Percentiles rank a stretch among this genome's conserved stretches.
Evolutionary conservation across 208 protist species (phyloP).

Genomic region (Angomonas ambiguus): DNA sequence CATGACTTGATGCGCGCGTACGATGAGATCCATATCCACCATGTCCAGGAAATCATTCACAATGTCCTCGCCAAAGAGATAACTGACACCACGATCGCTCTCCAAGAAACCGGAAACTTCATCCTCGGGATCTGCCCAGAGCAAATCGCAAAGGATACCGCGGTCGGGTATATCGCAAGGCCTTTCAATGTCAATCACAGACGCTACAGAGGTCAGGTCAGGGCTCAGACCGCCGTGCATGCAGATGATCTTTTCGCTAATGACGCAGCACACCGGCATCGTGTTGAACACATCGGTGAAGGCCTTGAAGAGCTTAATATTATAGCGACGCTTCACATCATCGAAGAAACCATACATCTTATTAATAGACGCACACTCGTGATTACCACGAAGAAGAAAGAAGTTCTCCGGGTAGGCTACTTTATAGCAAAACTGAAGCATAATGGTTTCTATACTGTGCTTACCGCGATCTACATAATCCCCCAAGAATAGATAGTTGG

Average conservation of each 20-base stretch:
- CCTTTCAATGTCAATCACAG: conserved; percentile 93
- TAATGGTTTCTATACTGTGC: conserved; percentile 93
- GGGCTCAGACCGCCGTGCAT: conserved; percentile 98
- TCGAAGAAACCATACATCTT: conserved; percentile 99
- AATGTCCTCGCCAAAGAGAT: conserved; percentile 73
- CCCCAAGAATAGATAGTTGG: conserved; percentile 99
- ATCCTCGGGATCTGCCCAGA: conserved; percentile 98
- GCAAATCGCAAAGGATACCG: conserved; percentile 98
- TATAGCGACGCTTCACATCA: conserved; percentile 93
- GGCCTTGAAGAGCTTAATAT: conserved; percentile 97
- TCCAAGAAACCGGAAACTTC: conserved; percentile 38
- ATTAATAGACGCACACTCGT: conserved; percentile 98
- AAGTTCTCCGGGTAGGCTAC: conserved; percentile 97
- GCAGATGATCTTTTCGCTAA: conserved; percentile 99
- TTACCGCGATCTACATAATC: conserved; percentile 99
- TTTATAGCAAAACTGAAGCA: conserved; percentile 93
- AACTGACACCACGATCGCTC: conserved; percentile 71
- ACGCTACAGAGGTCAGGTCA: conserved; percentile 92
- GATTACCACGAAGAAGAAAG: conserved; percentile 99
- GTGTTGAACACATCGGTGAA: conserved; percentile 99
- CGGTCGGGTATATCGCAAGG: conserved; percentile 99
- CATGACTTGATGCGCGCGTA: conserved; percentile 92
- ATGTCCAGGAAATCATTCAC: conserved; percentile 85
- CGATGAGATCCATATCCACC: conserved; percentile 98
- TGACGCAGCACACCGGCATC: conserved; percentile 98